These are phyloP conservation scores for Chenopodium album DNA, from an alignment of 148 eudicot genomes.

Conservation along the genomic window DNA sequence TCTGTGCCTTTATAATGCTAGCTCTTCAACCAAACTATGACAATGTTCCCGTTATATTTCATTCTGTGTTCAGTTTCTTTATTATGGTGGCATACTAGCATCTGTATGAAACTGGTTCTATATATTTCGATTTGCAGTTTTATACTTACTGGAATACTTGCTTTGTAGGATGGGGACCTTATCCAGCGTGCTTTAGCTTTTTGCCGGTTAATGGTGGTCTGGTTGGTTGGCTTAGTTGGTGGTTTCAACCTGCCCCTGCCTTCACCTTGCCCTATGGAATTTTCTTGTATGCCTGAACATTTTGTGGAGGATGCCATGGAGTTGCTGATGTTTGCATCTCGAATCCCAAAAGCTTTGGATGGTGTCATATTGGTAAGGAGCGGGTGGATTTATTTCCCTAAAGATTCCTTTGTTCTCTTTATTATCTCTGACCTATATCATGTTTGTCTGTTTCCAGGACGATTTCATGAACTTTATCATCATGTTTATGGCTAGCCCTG, in stretches of 20 bases:
- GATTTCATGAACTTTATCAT: slow-evolving; percentile 98
- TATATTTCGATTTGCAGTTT: background rate
- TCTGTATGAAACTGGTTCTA: background rate
- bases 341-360: slow-evolving; percentile 94
- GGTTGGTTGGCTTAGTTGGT: slow-evolving; percentile 84
- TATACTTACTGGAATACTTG: background rate
- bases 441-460: slow-evolving; percentile 51
- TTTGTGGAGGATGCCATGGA: slow-evolving; percentile 98
- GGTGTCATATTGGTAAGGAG: slow-evolving; percentile 67
- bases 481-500: slow-evolving; percentile 97
- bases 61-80: background rate
- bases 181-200: slow-evolving; percentile 79
- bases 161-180: slow-evolving; percentile 66
- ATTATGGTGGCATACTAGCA: background rate
- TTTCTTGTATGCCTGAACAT: slow-evolving; percentile 98
- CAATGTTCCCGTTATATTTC: background rate
- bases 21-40: background rate
- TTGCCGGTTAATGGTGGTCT: slow-evolving; percentile 83
- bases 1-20: background rate
- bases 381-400: slow-evolving; percentile 7
- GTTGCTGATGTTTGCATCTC: slow-evolving; percentile 90
- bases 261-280: slow-evolving; percentile 68
- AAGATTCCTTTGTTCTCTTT: background rate
- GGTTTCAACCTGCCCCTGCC: slow-evolving; percentile 96
- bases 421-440: background rate